Percentiles rank a stretch among this genome's conserved stretches.
Conservation (phyloP, 306 rosid genomes). For the Quercus robur region DNA sequence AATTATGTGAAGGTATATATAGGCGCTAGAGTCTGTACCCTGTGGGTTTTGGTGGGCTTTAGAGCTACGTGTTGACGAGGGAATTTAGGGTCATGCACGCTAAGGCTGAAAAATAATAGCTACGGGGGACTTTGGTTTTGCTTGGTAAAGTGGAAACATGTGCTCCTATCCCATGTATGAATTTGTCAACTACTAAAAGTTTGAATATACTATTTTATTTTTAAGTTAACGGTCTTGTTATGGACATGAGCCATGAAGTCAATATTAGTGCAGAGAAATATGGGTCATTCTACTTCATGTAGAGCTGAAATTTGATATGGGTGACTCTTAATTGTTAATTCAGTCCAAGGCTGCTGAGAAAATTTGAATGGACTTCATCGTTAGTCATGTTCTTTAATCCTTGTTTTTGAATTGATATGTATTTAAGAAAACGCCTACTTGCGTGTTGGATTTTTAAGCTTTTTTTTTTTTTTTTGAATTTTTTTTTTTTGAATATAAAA, state of each 20-base stretch:
- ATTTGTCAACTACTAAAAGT: background rate
- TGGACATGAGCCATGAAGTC: background rate
- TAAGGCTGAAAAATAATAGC: background rate
- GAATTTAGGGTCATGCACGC: background rate
- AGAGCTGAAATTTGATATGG: too few relatives aligned
- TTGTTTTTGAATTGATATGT: too few relatives aligned
- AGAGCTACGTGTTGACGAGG: constrained; percentile 29
- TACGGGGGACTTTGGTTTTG: background rate
- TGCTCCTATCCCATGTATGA: background rate
- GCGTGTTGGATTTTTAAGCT: too few relatives aligned
- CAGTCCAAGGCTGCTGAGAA: constrained; percentile 2
- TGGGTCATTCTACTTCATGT: background rate
- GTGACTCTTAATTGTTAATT: background rate
- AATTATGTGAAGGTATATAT: constrained; percentile 5
- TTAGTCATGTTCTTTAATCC: too few relatives aligned
- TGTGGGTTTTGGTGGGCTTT: background rate
- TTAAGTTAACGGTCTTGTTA: background rate
- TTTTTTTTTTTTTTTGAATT: too few relatives aligned
- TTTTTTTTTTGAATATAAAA: too few relatives aligned
- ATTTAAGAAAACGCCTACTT: too few relatives aligned
- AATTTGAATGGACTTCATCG: background rate
- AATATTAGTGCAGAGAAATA: background rate
- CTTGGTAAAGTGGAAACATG: background rate
- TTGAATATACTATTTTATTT: background rate
- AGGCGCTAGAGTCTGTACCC: background rate